Percentiles rank a stretch among this genome's conserved stretches.
phyloP scores from a whole-genome alignment of 2,329 filamentous ascomycete species.

The Neofusicoccum cordaticola region DNA sequence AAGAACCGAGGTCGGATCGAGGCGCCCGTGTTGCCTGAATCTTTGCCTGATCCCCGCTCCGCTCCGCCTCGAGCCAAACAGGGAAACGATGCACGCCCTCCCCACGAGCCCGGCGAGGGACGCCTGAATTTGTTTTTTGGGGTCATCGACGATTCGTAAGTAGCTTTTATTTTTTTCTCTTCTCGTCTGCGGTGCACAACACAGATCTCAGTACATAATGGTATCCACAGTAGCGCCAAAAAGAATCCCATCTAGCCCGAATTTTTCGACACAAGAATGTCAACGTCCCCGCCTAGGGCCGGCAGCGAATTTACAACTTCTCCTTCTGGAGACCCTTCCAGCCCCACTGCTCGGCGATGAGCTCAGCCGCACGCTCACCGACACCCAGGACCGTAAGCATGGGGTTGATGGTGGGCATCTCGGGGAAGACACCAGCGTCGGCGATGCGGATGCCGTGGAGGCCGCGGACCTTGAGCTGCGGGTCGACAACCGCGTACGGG shows the following conservation, averaged over 20 bases:
- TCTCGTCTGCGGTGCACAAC: not conserved
- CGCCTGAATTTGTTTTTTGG: not conserved
- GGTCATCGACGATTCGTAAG: not conserved
- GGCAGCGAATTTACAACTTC: constrained; percentile 45
- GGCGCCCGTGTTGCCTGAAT: not conserved
- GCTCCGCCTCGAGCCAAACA: not conserved
- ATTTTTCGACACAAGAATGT: not conserved
- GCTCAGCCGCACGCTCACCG: constrained; percentile 79
- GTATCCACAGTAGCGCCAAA: constrained; percentile 8
- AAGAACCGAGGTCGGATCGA: constrained; percentile 6
- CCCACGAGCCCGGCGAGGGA: not conserved
- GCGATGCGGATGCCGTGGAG: constrained; percentile 74
- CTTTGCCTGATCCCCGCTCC: not conserved
- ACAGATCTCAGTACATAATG: constrained; percentile 6
- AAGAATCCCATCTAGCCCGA: constrained; percentile 7
- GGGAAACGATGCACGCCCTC: not conserved
- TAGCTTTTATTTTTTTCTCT: constrained; percentile 2
- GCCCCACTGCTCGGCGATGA: constrained; percentile 72
- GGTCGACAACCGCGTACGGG: constrained; percentile 75
- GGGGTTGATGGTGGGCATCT: constrained; percentile 82
- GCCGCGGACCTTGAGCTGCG: constrained; percentile 67
- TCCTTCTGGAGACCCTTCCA: constrained; percentile 59
- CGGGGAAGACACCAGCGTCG: constrained; percentile 84
- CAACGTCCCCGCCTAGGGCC: not conserved
- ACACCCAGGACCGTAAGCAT: constrained; percentile 86